Evolutionary conservation across 345 rosid species (phyloP), one percentile per base, ranked within the genome.

Genomic region (Linum trigynum): DNA sequence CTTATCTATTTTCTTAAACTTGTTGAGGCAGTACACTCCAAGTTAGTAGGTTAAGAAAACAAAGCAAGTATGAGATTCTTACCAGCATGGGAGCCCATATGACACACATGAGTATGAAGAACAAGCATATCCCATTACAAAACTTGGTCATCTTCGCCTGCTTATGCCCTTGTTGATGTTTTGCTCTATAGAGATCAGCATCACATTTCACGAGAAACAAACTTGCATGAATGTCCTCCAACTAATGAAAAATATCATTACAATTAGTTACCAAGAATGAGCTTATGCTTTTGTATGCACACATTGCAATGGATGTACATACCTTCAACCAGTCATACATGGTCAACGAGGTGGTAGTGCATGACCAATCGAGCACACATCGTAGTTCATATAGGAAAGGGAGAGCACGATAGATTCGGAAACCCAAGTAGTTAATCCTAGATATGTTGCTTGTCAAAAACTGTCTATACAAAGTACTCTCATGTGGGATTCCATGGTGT

Each of bases 21-120:
- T 48, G 53, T 23, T 23, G 53, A 48, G 53, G 53, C 53, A 48
- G 53, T 48, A 23, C 32, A 23, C 32, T 23, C 32, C 32, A 23
- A 23, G 32, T 23, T 2, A 39, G 9, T 32, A 15, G 61, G 32
- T 23, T n/a, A 2, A 41, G 32, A 12, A 38, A 39, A n/a, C 42
- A 56, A 17, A 23, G 32, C 32, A 23, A 23, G 32, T 23, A 23
- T 36, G 12, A 63, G 38, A 55, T 59, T 32, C 68, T 80, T 72
- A 80, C 84, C 84, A 80, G 75, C 79, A 80, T 80, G 1, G 84
- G 84, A 68, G 79, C 71, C 84, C 84, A 80, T 48, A 80, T 77
- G 14, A 77, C 81, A 68, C 81, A 77, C 32, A 80, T 67, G 53
- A 80, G 39, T 36, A 77, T 65, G 11, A 72, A 74, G 67, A 80